These are phyloP conservation scores for Caryopteris hybrid DNA, from an alignment of 305 asterid genomes.

Conservation along the genomic window DNA sequence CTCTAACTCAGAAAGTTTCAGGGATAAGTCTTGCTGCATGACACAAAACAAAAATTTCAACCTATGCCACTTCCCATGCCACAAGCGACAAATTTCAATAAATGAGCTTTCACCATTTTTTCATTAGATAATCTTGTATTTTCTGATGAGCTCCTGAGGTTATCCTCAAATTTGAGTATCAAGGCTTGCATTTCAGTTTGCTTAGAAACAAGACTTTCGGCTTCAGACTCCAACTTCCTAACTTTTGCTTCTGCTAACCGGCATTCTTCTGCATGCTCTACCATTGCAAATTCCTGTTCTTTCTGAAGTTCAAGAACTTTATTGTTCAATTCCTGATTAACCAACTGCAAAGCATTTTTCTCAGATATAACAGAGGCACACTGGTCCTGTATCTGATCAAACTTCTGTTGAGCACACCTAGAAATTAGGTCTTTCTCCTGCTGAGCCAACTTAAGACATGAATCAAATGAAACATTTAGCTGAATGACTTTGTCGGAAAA, in stretches of 20 bases:
- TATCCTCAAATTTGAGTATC: constrained; percentile 57
- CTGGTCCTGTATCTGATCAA: constrained; percentile 56
- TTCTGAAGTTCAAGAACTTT: constrained; percentile 79
- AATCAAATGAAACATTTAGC: constrained; percentile 58
- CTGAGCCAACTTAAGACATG: constrained; percentile 60
- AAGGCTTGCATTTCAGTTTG: constrained; percentile 60
- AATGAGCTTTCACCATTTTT: constrained; percentile 57
- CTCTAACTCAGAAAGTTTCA: constrained; percentile 65
- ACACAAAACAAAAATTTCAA: constrained; percentile 27
- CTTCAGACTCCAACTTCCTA: constrained; percentile 68
- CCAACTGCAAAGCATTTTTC: constrained; percentile 55
- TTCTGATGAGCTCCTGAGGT: constrained; percentile 47
- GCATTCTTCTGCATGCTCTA: constrained; percentile 94
- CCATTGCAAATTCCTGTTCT: constrained; percentile 79
- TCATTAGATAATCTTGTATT: constrained; percentile 57
- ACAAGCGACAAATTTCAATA: constrained; percentile 20
- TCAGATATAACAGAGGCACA: constrained; percentile 44
- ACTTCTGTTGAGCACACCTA: constrained; percentile 54
- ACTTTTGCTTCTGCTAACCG: constrained; percentile 72
- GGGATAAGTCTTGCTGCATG: constrained; percentile 73
- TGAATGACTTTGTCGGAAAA: constrained; percentile 57
- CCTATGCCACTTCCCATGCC: constrained; percentile 12
- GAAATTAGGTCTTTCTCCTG: constrained; percentile 67
- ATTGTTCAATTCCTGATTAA: constrained; percentile 55
- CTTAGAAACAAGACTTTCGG: constrained; percentile 51